These are phyloP conservation scores for Naganishia onofrii DNA, from an alignment of 768 basidiomycete species.

Conservation along the genomic window DNA sequence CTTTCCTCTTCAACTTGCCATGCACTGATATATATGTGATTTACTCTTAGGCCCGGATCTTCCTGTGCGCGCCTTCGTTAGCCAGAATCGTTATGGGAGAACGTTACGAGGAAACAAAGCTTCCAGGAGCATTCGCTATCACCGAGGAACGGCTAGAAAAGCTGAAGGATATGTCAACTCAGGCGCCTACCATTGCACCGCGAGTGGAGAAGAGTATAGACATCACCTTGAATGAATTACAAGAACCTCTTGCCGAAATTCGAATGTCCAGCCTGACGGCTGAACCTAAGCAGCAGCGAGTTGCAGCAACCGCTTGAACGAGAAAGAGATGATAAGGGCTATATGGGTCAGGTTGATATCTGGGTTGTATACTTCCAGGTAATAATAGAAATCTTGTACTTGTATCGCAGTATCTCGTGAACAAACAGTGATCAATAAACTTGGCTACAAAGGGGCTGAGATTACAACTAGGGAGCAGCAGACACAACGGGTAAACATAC, in stretches of 20 bases:
- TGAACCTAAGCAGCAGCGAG: not conserved
- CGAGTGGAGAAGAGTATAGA: not conserved
- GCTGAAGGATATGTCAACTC: slow-evolving; percentile 20
- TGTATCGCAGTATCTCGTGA: no score
- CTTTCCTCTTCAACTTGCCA: not conserved
- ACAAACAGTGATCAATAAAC: not conserved
- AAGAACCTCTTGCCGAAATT: not conserved
- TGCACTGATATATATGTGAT: not conserved
- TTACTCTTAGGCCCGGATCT: slow-evolving; percentile 42
- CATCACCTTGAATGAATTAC: not conserved
- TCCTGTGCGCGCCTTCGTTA: slow-evolving; percentile 41
- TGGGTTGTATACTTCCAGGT: not conserved
- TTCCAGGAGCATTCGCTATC: slow-evolving; percentile 38
- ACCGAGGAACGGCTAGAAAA: slow-evolving; percentile 35
- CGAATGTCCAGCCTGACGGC: not conserved
- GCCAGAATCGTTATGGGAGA: slow-evolving; percentile 36
- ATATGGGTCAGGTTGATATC: not conserved
- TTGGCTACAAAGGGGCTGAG: not conserved
- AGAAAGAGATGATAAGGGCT: not conserved
- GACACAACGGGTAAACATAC: slow-evolving; percentile 1
- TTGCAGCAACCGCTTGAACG: not conserved
- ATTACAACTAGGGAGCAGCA: not conserved
- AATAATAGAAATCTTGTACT: no score
- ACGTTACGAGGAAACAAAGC: slow-evolving; percentile 34
- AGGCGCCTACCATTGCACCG: not conserved